These are phyloP conservation scores for Climacium dendroides DNA, from an alignment of 225 moss, liverwort and hornwort genomes.

Conservation along the genomic window DNA sequence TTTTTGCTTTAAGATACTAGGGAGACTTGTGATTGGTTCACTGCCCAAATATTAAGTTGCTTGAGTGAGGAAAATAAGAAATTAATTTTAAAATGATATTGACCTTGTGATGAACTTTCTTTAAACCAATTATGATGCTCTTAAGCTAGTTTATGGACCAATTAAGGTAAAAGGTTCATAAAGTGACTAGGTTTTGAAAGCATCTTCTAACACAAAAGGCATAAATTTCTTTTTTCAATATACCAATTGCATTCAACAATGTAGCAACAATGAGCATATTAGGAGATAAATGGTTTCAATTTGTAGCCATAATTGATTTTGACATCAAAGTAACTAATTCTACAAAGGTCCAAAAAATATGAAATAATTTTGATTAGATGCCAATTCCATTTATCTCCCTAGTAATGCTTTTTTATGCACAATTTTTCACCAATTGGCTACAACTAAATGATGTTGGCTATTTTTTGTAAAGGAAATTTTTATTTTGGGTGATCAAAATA, in stretches of 20 bases:
- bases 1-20: not conserved
- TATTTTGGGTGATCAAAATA: too few species aligned
- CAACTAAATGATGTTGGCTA: too few species aligned
- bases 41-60: accelerated
- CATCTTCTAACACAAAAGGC: too few species aligned
- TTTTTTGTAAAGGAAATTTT: too few species aligned
- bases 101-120: not conserved
- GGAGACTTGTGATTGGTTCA: not conserved
- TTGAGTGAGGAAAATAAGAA: not conserved
- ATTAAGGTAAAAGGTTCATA: not conserved
- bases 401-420: too few species aligned
- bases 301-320: too few species aligned
- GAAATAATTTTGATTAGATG: not conserved
- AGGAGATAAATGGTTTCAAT: too few species aligned
- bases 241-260: not conserved
- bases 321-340: too few species aligned
- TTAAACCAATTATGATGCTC: accelerated
- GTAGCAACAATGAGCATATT: not conserved
- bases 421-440: too few species aligned
- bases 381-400: not conserved
- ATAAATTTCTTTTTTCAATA: not conserved
- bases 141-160: not conserved
- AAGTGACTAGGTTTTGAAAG: not conserved
- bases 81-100: not conserved
- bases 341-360: not conserved